phyloP scores from a whole-genome alignment of 176 grass and related monocot species.

The Tuctoria greenei region DNA sequence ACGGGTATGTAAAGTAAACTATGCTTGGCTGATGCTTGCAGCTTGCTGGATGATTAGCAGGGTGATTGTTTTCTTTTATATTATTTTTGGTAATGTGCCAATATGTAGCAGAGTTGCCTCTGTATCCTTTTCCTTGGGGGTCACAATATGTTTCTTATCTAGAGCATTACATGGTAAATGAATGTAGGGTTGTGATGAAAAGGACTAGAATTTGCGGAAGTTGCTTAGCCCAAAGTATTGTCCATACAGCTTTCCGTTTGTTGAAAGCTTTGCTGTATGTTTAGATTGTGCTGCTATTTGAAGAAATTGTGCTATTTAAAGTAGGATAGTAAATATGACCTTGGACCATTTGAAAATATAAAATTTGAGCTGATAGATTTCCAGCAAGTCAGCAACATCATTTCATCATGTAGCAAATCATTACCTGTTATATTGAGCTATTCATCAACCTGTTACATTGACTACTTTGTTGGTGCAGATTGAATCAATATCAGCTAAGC shows the following conservation, averaged over 20 bases:
- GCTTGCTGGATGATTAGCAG: not conserved
- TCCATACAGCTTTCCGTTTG: not conserved
- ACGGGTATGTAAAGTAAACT: slow-evolving; percentile 4
- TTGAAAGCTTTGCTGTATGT: slow-evolving; percentile 2
- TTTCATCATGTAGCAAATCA: not conserved
- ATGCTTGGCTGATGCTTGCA: not conserved
- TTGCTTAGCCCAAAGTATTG: not conserved
- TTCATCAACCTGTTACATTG: slow-evolving; percentile 19
- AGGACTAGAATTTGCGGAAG: not conserved
- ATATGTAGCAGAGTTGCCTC: slow-evolving; percentile 4
- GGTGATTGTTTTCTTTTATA: slow-evolving; percentile 8
- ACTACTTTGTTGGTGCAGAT: slow-evolving; percentile 50
- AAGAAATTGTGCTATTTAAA: slow-evolving; percentile 17
- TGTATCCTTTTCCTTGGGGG: not conserved
- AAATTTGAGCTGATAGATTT: slow-evolving; percentile 32
- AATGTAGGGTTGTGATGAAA: not conserved
- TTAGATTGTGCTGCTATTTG: not conserved
- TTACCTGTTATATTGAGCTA: slow-evolving; percentile 9
- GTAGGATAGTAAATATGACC: slow-evolving; percentile 15
- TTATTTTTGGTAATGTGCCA: not conserved
- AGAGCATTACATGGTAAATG: not conserved
- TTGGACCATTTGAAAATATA: slow-evolving; percentile 6
- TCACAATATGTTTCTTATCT: not conserved
- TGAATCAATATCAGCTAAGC: slow-evolving; percentile 71
- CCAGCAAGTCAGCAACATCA: not conserved